Conservation (phyloP, 2,329 filamentous ascomycete genomes). For the Hypoxylon sp. region DNA sequence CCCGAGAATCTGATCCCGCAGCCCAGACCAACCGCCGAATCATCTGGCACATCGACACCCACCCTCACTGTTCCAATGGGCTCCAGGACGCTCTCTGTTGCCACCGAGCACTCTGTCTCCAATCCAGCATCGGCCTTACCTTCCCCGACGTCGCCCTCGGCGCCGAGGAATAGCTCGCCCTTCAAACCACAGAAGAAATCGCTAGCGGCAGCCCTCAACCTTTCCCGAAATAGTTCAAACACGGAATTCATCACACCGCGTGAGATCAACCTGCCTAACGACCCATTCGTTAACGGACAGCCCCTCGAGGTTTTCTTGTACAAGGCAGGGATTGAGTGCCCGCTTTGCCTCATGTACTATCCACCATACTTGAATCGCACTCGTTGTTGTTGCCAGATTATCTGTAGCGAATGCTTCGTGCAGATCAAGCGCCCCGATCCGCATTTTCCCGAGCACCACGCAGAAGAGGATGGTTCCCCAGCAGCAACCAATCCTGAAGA, state of each 20-base stretch:
- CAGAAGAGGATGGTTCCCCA: constrained; percentile 49
- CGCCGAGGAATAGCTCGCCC: constrained; percentile 61
- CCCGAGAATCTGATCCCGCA: constrained; percentile 68
- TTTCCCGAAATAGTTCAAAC: constrained; percentile 77
- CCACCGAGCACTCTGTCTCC: constrained; percentile 74
- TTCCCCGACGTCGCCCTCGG: constrained; percentile 61
- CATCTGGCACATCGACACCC: constrained; percentile 62
- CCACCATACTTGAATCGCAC: constrained; percentile 94
- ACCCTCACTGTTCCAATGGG: constrained; percentile 82
- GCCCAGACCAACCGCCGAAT: constrained; percentile 55
- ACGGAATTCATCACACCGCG: constrained; percentile 77
- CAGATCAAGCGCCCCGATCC: constrained; percentile 89
- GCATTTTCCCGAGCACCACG: constrained; percentile 76
- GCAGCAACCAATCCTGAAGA: constrained; percentile 56
- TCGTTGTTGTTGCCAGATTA: constrained; percentile 92
- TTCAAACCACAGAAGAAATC: constrained; percentile 90
- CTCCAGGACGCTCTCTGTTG: constrained; percentile 77
- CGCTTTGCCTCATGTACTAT: constrained; percentile 96
- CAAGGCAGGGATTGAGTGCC: constrained; percentile 89
- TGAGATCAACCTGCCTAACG: constrained; percentile 80
- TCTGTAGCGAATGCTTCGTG: constrained; percentile 98
- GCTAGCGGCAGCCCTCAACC: constrained; percentile 79
- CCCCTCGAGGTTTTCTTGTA: constrained; percentile 92
- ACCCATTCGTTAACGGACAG: constrained; percentile 93
- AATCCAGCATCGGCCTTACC: constrained; percentile 69